Base-by-base conservation (phyloP, 192 early-diverging fungal species). In the Haplosporangium gracile region DNA sequence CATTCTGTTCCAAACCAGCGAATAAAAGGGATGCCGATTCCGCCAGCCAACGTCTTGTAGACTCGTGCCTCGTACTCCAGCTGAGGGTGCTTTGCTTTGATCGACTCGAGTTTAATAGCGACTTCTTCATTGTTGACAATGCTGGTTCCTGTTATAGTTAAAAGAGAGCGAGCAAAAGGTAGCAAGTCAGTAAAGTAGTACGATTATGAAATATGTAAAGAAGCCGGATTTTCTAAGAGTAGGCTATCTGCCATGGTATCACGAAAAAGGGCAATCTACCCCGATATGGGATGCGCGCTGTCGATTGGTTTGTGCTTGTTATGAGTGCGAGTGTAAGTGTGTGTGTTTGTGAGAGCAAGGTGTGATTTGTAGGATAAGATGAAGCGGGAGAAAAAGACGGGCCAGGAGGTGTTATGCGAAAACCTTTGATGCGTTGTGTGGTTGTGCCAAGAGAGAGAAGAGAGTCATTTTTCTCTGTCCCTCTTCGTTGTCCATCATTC, bases 21-120 rank as follows among this genome's bases (percentile, higher is more conserved):
- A 40, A 97, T 93, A 83, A 96, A 95, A n/a, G 97, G 96, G 72
- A 98, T 95, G 36, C 97, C 97, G 79, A 95, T 93, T 42, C 97
- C 97, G 55, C 97, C 97, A 11, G 97, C 96, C 72, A 99, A 91
- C 22, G 96, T 91, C 87, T 97, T 97, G 92, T 99, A 99, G 34
- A 99, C 97, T 85, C 95, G 94, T 47, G 97, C 94, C 85, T 99
- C 99, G 88, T 99, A 99, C 89, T 99, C 98, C 15, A 99, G 91
- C 87, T 99, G 98, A 70, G 97, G 97, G 80, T 99, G 98, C 86
- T 96, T 96, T 40, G 98, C 97, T 90, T 96, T 96, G 68, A 96
- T 93, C 24, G 94, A 93, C 91, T 99, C 99, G 43, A 99, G 92
- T 90, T 99, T 99, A 89, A 99, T 97, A 57, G 98, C 99, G 16